These are phyloP conservation scores for Yamadazyma conglobata DNA, from an alignment of 1,139 yeast genomes.

Conservation along the genomic window DNA sequence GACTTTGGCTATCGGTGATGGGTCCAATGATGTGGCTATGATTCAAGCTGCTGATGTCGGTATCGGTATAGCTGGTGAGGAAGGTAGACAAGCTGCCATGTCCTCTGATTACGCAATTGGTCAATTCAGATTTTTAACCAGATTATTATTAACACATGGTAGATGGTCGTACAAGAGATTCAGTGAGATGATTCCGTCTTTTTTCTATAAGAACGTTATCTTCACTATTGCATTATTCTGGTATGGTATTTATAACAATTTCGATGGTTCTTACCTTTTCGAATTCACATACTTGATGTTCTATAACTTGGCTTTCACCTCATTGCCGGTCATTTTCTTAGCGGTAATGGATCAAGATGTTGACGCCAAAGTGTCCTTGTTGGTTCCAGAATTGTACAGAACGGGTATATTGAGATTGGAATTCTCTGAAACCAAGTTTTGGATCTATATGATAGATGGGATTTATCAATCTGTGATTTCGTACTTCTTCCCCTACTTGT, in stretches of 20 bases:
- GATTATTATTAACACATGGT: constrained; percentile 85
- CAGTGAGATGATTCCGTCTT: constrained; percentile 91
- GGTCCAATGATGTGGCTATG: constrained; percentile 98
- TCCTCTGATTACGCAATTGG: constrained; percentile 96
- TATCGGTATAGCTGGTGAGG: constrained; percentile 97
- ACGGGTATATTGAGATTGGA: constrained; percentile 81
- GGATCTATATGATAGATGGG: constrained; percentile 85
- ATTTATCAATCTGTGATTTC: constrained; percentile 81
- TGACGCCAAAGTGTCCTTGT: constrained; percentile 69
- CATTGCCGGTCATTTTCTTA: constrained; percentile 85
- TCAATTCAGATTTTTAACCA: constrained; percentile 80
- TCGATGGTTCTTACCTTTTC: constrained; percentile 88
- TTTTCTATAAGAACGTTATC: constrained; percentile 88
- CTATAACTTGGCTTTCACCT: constrained; percentile 91
- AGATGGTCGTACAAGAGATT: constrained; percentile 93
- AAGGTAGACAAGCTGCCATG: constrained; percentile 98
- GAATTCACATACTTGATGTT: constrained; percentile 92
- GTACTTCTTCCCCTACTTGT: constrained; percentile 81
- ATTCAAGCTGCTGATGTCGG: constrained; percentile 99
- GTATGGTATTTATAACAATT: constrained; percentile 83
- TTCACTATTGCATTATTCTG: constrained; percentile 87
- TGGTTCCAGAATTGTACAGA: constrained; percentile 88
- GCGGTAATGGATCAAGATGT: constrained; percentile 96
- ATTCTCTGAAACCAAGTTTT: constrained; percentile 76
- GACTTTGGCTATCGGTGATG: constrained; percentile 93